phyloP scores from a whole-genome alignment of 2,329 filamentous ascomycete species.

The Fusarium stilboides region DNA sequence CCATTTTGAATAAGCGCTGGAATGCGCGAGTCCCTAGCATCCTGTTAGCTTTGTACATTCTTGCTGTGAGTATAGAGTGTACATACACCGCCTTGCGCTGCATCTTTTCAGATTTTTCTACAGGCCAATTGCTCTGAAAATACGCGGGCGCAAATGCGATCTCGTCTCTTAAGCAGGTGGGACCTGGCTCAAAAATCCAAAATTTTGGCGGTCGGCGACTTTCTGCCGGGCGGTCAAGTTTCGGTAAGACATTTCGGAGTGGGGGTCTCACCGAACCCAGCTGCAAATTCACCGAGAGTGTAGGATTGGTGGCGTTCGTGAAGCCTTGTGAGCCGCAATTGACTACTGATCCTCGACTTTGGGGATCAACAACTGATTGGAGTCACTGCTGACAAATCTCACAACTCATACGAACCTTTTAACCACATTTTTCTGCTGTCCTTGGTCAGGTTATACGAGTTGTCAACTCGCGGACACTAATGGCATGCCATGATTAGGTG shows the following conservation, averaged over 20 bases:
- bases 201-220: constrained; percentile 55
- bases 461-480: not conserved
- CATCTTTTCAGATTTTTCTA: constrained; percentile 61
- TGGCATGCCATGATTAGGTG: not conserved
- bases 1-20: constrained; percentile 93
- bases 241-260: constrained; percentile 25
- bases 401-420: not conserved
- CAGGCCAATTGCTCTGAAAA: constrained; percentile 49
- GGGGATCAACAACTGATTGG: too few species aligned
- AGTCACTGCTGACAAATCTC: not conserved
- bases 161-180: constrained; percentile 46
- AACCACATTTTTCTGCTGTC: not conserved
- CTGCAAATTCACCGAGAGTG: constrained; percentile 18
- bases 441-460: not conserved
- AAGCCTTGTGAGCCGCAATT: not conserved
- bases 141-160: constrained; percentile 51
- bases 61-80: fast-evolving
- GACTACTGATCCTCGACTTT: not conserved
- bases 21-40: constrained; percentile 85
- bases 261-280: constrained; percentile 25
- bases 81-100: constrained; percentile 72
- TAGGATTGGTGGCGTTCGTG: not conserved
- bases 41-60: constrained; percentile 15
- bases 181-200: constrained; percentile 54
- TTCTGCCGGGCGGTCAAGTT: constrained; percentile 60